These are phyloP conservation scores for Pythium chondricola DNA, from an alignment of 352 stramenopile genomes.

Conservation along the genomic window DNA sequence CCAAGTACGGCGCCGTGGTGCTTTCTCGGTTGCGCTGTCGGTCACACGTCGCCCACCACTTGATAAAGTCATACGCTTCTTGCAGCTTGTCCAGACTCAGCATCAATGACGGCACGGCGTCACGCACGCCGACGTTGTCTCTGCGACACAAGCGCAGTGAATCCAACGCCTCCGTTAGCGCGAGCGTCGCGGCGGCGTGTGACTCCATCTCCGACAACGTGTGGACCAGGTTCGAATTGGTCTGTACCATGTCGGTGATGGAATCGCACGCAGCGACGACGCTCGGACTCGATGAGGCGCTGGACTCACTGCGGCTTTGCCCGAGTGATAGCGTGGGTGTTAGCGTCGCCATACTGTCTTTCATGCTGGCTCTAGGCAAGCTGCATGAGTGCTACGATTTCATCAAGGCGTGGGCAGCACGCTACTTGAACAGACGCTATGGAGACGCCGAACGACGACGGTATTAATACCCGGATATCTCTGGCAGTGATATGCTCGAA, in stretches of 20 bases:
- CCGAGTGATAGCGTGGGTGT: slow-evolving; percentile 8
- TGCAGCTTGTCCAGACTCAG: too few species aligned
- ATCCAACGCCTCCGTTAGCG: too few species aligned
- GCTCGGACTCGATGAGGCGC: slow-evolving; percentile 1
- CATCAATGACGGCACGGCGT: too few species aligned
- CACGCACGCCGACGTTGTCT: too few species aligned
- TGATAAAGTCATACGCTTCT: too few species aligned
- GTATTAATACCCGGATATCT: slow-evolving; percentile 1
- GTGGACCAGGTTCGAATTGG: slow-evolving; percentile 11
- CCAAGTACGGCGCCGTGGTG: too few species aligned
- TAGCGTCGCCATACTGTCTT: not conserved
- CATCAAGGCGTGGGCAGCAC: slow-evolving; percentile 12
- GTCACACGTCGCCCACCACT: too few species aligned
- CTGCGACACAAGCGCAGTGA: too few species aligned
- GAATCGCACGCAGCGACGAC: not conserved
- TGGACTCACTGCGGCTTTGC: slow-evolving; percentile 11
- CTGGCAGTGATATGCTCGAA: slow-evolving; percentile 11
- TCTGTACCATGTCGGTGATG: not conserved
- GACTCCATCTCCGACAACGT: too few species aligned
- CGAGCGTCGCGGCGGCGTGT: too few species aligned
- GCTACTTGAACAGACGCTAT: not conserved
- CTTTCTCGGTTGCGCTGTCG: too few species aligned
- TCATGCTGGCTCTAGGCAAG: slow-evolving; percentile 9
- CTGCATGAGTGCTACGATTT: slow-evolving; percentile 19
- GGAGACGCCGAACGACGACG: not conserved